phyloP scores from a whole-genome alignment of 2,329 filamentous ascomycete species.

The Incumbomyces lentus region DNA sequence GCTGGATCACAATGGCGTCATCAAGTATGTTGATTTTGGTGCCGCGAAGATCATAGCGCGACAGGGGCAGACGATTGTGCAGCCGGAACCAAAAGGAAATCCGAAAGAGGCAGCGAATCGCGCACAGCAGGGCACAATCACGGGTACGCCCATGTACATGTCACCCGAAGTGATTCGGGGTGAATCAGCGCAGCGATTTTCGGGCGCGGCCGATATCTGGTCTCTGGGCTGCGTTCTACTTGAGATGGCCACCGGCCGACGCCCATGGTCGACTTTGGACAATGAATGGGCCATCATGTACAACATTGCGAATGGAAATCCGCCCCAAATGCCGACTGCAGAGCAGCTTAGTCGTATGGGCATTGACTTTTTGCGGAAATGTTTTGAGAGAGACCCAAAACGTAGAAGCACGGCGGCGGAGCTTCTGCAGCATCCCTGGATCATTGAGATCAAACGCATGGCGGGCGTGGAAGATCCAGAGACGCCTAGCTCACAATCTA shows the following conservation, averaged over 20 bases:
- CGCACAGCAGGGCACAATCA: constrained; percentile 72
- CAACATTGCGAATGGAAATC: constrained; percentile 95
- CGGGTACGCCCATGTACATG: constrained; percentile 99
- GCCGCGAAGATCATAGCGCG: constrained; percentile 94
- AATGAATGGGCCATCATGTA: constrained; percentile 99
- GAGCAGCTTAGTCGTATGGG: constrained; percentile 79
- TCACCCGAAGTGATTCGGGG: constrained; percentile 97
- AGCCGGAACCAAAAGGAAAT: constrained; percentile 45
- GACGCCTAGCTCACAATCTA: constrained; percentile 9
- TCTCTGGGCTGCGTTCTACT: constrained; percentile 92
- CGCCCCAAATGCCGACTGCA: constrained; percentile 66
- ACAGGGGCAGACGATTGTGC: constrained; percentile 75
- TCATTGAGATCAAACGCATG: constrained; percentile 41
- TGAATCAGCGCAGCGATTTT: constrained; percentile 34
- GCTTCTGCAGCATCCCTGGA: constrained; percentile 89
- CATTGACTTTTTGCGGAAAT: constrained; percentile 77
- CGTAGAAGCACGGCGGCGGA: constrained; percentile 75
- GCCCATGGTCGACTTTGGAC: constrained; percentile 90
- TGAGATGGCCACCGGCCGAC: constrained; percentile 90
- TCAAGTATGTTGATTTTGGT: constrained; percentile 98
- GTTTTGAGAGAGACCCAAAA: constrained; percentile 75
- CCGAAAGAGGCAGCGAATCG: constrained; percentile 21
- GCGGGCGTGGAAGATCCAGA: constrained; percentile 26
- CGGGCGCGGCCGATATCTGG: constrained; percentile 85
- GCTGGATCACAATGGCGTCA: constrained; percentile 92